A percentile compares a stretch with the other conserved stretches of the same genome.
These are phyloP conservation scores for Trichosporon faecale DNA, from an alignment of 1,284 basidiomycete genomes.

Conservation along the genomic window DNA sequence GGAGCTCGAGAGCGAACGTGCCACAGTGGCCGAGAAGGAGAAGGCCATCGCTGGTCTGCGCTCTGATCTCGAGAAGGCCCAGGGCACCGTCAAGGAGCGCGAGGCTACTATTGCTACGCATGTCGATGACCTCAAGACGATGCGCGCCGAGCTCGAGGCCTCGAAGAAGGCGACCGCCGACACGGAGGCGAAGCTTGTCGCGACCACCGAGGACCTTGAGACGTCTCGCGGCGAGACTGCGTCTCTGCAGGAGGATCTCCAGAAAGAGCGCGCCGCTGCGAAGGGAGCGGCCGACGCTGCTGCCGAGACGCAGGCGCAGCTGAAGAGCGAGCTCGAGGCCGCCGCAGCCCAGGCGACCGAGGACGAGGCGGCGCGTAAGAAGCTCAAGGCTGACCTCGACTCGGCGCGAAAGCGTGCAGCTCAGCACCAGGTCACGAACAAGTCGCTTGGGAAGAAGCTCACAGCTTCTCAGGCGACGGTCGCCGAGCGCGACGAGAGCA, in stretches of 20 bases:
- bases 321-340: conserved; percentile 13
- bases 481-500: conserved; percentile 12
- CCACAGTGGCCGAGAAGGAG: conserved; percentile 8
- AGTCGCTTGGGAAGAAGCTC: conserved; percentile 11
- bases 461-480: neutral
- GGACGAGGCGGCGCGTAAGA: conserved; percentile 9
- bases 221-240: conserved; percentile 9
- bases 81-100: conserved; percentile 6
- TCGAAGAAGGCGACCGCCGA: neutral
- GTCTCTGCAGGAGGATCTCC: conserved; percentile 13
- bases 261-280: neutral
- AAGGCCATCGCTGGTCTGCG: conserved; percentile 10
- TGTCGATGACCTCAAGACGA: neutral
- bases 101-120: neutral
- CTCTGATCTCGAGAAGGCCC: conserved; percentile 15
- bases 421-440: conserved; percentile 12
- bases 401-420: conserved; percentile 3
- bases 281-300: neutral
- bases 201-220: neutral
- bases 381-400: conserved; percentile 16
- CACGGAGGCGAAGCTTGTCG: neutral
- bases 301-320: conserved; percentile 1
- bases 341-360: conserved; percentile 8
- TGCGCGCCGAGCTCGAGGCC: neutral
- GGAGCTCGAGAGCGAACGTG: conserved; percentile 12